Conservation (phyloP, 441 rosid species). For the Aquilaria agallochum region DNA sequence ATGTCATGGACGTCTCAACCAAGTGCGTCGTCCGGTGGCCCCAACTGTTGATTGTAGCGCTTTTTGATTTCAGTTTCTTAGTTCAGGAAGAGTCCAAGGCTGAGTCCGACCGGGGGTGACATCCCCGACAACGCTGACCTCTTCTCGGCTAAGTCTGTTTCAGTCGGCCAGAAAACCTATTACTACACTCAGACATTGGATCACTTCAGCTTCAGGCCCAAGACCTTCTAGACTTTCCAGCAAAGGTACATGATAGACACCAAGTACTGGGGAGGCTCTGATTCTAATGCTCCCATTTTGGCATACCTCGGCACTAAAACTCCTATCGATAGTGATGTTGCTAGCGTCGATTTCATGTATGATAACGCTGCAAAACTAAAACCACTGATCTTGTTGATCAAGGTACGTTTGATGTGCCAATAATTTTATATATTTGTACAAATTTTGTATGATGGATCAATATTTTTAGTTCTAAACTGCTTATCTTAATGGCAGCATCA, state of each 20-base stretch:
- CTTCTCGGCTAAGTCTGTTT: slow-evolving; percentile 4
- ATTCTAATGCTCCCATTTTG: slow-evolving; percentile 46
- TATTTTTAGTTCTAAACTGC: too few relatives aligned
- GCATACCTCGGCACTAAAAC: slow-evolving; percentile 56
- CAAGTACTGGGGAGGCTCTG: slow-evolving; percentile 59
- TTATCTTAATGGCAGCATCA: slow-evolving; percentile 40
- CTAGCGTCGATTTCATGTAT: slow-evolving; percentile 26
- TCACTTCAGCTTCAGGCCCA: slow-evolving; percentile 60
- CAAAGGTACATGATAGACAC: slow-evolving; percentile 52
- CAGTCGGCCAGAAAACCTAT: slow-evolving; percentile 19
- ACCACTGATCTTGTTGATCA: slow-evolving; percentile 53
- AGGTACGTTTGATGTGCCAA: slow-evolving; percentile 32
- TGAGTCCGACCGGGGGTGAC: slow-evolving; percentile 25
- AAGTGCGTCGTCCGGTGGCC: slow-evolving; percentile 2
- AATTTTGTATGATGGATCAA: too few relatives aligned
- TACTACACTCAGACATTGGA: slow-evolving; percentile 60
- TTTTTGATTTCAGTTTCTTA: not conserved
- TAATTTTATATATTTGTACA: too few relatives aligned
- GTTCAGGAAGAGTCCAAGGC: slow-evolving; percentile 22
- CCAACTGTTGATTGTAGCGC: slow-evolving; percentile 1
- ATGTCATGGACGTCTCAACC: too few relatives aligned
- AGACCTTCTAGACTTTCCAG: slow-evolving; percentile 50
- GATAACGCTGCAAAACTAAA: slow-evolving; percentile 43
- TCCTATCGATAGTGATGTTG: slow-evolving; percentile 24
- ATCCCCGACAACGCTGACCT: slow-evolving; percentile 8